These are phyloP conservation scores for Heritiera fomes DNA, from an alignment of 345 rosid genomes.

Conservation along the genomic window DNA sequence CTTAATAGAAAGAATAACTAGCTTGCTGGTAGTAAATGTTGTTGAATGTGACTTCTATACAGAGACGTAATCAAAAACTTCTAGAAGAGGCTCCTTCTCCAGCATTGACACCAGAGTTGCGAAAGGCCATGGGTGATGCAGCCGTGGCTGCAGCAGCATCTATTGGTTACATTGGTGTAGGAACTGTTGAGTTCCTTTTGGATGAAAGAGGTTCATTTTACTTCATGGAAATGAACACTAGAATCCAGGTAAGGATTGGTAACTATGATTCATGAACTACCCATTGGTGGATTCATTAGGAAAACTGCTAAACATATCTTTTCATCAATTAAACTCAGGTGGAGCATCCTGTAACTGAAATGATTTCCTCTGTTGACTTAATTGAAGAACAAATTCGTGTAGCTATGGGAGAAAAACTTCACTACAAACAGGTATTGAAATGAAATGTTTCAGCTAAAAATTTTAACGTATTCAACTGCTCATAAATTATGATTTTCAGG, in stretches of 20 bases:
- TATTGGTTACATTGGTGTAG: constrained; percentile 96
- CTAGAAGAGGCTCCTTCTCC: constrained; percentile 99
- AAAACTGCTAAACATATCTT: constrained; percentile 14
- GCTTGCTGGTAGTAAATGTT: constrained; percentile 17
- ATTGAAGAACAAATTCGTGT: constrained; percentile 98
- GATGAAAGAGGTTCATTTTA: constrained; percentile 98
- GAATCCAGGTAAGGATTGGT: constrained; percentile 67
- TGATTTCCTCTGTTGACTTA: constrained; percentile 96
- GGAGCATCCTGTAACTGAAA: constrained; percentile 99
- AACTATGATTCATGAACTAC: constrained; percentile 11
- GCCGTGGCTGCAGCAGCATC: constrained; percentile 99
- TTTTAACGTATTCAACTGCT: background rate
- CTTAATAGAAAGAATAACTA: constrained; percentile 15
- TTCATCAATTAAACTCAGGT: constrained; percentile 49
- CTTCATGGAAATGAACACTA: constrained; percentile 99
- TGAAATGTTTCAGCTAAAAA: constrained; percentile 1
- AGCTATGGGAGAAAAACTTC: constrained; percentile 95
- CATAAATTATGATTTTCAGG: constrained; percentile 47
- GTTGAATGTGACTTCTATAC: constrained; percentile 33
- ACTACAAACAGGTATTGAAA: constrained; percentile 68
- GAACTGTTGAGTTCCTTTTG: constrained; percentile 95
- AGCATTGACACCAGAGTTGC: constrained; percentile 86
- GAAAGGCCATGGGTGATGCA: constrained; percentile 99
- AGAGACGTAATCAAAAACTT: constrained; percentile 97
- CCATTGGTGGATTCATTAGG: background rate